Conservation (phyloP, 495 filamentous ascomycete genomes). For the Penicillium lagena region DNA sequence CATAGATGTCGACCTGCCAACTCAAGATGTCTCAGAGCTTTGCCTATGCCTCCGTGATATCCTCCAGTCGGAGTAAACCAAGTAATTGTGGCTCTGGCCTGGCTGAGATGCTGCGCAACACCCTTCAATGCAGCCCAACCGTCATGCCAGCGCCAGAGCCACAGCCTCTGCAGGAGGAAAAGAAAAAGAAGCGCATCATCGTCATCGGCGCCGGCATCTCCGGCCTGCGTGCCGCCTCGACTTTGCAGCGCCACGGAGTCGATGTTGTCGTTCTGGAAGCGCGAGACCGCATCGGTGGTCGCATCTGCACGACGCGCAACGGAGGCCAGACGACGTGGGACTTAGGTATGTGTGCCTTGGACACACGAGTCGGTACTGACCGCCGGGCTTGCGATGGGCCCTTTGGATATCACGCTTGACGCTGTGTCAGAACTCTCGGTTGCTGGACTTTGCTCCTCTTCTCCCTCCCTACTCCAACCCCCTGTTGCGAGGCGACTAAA, state of each 20-base stretch:
- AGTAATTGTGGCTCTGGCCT: conserved; percentile 21
- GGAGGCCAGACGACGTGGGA: background rate
- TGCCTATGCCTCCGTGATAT: conserved; percentile 4
- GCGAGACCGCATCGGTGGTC: conserved; percentile 21
- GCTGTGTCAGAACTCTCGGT: background rate
- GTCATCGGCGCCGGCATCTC: conserved; percentile 18
- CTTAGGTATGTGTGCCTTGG: background rate
- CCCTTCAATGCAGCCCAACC: conserved; percentile 3
- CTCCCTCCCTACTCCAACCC: background rate
- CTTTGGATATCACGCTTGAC: background rate
- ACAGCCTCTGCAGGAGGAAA: too few species aligned
- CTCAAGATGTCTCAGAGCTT: conserved; percentile 18
- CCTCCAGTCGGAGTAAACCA: conserved; percentile 7
- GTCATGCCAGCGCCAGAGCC: too few species aligned
- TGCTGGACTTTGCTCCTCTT: background rate
- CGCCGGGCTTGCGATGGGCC: background rate
- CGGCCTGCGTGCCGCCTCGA: conserved; percentile 15
- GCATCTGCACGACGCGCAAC: conserved; percentile 14
- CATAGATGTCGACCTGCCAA: conserved; percentile 18
- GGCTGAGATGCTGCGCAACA: conserved; percentile 1
- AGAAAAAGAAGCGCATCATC: conserved; percentile 12
- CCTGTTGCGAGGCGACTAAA: background rate
- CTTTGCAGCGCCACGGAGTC: conserved; percentile 10
- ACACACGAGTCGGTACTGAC: background rate
- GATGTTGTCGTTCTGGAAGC: conserved; percentile 18